Conservation (phyloP, 2,329 filamentous ascomycete species). For the Penicillium freii region DNA sequence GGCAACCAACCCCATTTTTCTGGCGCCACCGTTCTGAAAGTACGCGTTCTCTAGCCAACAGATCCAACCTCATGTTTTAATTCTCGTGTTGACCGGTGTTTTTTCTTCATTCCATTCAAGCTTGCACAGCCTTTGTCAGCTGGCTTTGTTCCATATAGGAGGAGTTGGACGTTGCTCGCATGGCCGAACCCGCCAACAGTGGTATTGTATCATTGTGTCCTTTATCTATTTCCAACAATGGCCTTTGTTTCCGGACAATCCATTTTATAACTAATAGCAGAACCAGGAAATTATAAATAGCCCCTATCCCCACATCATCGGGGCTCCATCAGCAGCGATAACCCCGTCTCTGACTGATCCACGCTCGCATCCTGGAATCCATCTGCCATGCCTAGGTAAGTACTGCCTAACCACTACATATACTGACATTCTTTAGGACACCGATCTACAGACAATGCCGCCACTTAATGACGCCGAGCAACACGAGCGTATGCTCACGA, state of each 20-base stretch:
- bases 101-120: neutral
- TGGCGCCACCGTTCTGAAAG: too few relatives aligned
- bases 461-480: neutral
- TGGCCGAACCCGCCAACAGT: neutral
- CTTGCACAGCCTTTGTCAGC: neutral
- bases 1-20: too few relatives aligned
- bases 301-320: neutral
- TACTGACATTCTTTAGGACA: neutral
- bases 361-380: neutral
- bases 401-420: neutral
- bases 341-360: neutral
- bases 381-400: neutral
- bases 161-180: neutral
- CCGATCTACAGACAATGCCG: neutral
- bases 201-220: neutral
- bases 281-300: neutral
- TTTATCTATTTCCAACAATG: neutral
- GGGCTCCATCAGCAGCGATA: neutral
- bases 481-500: neutral
- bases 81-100: accelerated
- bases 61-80: neutral
- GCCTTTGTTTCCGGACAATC: neutral
- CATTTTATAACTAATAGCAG: too few relatives aligned
- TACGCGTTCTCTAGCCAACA: too few relatives aligned
- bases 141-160: neutral